phyloP scores from a whole-genome alignment of 2,329 filamentous ascomycete genomes.

The Penicillium polonicum region DNA sequence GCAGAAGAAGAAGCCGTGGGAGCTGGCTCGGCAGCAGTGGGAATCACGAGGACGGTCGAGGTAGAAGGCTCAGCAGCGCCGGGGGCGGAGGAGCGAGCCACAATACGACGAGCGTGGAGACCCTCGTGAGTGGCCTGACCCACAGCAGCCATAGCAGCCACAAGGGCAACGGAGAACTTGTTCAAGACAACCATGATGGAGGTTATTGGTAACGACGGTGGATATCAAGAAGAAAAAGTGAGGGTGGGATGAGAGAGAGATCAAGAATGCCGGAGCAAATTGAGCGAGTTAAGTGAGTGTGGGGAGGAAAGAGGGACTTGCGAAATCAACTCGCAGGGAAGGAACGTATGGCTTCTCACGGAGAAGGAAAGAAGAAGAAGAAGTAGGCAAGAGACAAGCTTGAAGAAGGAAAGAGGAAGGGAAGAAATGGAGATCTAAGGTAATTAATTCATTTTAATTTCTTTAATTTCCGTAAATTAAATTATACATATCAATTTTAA shows the following conservation, averaged over 20 bases:
- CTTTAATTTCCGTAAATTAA: slow-evolving; percentile 8
- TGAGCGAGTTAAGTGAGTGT: background rate
- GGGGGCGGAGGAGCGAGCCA: slow-evolving; percentile 17
- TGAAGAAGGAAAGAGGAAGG: slow-evolving; percentile 19
- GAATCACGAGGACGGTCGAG: slow-evolving; percentile 23
- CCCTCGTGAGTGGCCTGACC: slow-evolving; percentile 34
- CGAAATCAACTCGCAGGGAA: slow-evolving; percentile 42
- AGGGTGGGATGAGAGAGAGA: slow-evolving; percentile 6
- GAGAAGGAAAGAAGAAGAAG: slow-evolving; percentile 7
- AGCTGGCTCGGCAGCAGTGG: slow-evolving; percentile 15
- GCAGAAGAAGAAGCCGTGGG: background rate
- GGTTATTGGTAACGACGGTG: slow-evolving; percentile 6
- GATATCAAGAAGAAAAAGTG: slow-evolving; percentile 8
- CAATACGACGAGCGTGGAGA: slow-evolving; percentile 27
- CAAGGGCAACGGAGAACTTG: slow-evolving; percentile 37
- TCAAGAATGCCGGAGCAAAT: background rate
- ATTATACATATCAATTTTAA: background rate
- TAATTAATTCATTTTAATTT: slow-evolving; percentile 7
- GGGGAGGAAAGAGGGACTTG: slow-evolving; percentile 11
- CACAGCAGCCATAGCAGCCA: slow-evolving; percentile 37
- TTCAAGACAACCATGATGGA: slow-evolving; percentile 39
- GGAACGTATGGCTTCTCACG: slow-evolving; percentile 16
- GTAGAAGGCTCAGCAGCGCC: slow-evolving; percentile 13
- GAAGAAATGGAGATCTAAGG: slow-evolving; percentile 1
- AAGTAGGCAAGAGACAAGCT: slow-evolving; percentile 7